Percentiles rank a stretch among this genome's conserved stretches.
Evolutionary conservation across 2,329 filamentous ascomycete species (phyloP).

Genomic region (Geosmithia morbida): DNA sequence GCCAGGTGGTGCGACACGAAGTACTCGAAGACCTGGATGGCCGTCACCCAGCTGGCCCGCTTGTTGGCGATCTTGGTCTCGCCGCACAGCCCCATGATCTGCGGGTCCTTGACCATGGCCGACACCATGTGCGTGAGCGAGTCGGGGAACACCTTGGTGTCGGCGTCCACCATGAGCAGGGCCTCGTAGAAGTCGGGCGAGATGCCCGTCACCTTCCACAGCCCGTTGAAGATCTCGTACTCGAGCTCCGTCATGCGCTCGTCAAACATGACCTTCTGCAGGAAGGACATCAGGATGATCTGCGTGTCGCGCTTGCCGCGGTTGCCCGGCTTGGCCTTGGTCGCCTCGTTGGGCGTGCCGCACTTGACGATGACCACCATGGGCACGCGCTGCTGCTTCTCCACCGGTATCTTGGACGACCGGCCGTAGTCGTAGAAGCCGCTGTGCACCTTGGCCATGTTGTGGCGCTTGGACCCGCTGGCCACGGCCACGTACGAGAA

Average conservation of each 20-base stretch:
- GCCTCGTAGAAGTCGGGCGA: conserved; percentile 97
- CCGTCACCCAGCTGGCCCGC: conserved; percentile 82
- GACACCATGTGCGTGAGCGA: conserved; percentile 97
- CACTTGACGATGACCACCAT: conserved; percentile 97
- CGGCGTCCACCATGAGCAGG: conserved; percentile 97
- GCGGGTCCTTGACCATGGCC: conserved; percentile 97
- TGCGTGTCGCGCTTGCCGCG: conserved; percentile 98
- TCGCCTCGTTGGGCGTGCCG: conserved; percentile 76
- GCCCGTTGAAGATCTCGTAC: conserved; percentile 98
- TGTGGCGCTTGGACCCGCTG: conserved; percentile 92
- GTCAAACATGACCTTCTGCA: conserved; percentile 99
- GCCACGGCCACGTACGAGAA: conserved; percentile 97
- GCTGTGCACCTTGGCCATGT: conserved; percentile 97
- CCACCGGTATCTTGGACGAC: conserved; percentile 61
- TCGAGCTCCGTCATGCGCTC: conserved; percentile 99
- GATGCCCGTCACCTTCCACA: conserved; percentile 98
- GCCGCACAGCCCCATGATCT: conserved; percentile 97
- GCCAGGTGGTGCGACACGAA: conserved; percentile 96
- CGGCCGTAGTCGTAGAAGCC: conserved; percentile 96
- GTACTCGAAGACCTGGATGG: conserved; percentile 99
- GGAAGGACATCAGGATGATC: conserved; percentile 97
- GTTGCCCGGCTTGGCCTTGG: conserved; percentile 81
- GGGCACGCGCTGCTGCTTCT: conserved; percentile 91
- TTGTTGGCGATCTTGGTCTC: conserved; percentile 99
- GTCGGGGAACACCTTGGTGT: conserved; percentile 98